A percentile compares a stretch with the other conserved stretches of the same genome.
Conservation (phyloP, 2,329 filamentous ascomycete genomes). For the Xylaria sp. region DNA sequence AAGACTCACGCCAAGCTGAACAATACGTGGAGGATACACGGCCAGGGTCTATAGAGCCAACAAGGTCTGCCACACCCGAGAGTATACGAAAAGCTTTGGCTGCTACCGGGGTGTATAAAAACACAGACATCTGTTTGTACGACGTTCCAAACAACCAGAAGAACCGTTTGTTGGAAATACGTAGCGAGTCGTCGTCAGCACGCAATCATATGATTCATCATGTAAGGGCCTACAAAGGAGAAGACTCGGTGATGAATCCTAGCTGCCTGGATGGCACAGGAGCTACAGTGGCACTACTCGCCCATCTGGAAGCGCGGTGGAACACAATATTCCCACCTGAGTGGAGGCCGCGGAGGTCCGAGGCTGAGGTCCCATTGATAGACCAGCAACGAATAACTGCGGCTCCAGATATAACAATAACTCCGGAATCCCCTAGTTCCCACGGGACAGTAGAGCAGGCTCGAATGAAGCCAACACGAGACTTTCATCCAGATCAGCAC, state of each 20-base stretch:
- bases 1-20: conserved; percentile 29
- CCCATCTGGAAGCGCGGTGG: conserved; percentile 33
- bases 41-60: conserved; percentile 19
- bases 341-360: conserved; percentile 25
- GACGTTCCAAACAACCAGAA: conserved; percentile 22
- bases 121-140: conserved; percentile 39
- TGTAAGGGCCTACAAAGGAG: neutral
- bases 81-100: conserved; percentile 35
- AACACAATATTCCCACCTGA: conserved; percentile 36
- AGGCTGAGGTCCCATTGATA: neutral
- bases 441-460: conserved; percentile 18
- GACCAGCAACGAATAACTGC: neutral
- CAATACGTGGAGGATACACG: conserved; percentile 5
- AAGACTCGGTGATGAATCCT: neutral
- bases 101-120: conserved; percentile 42
- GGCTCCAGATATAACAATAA: neutral
- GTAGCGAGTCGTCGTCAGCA: conserved; percentile 6
- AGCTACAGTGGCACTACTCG: neutral
- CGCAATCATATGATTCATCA: neutral
- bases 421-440: neutral
- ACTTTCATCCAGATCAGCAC: neutral
- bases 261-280: neutral
- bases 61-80: conserved; percentile 39
- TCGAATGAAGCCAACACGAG: neutral
- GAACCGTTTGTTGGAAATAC: neutral